Base-by-base conservation (phyloP, 2,329 filamentous ascomycete genomes). In the Aureobasidium sp. region DNA sequence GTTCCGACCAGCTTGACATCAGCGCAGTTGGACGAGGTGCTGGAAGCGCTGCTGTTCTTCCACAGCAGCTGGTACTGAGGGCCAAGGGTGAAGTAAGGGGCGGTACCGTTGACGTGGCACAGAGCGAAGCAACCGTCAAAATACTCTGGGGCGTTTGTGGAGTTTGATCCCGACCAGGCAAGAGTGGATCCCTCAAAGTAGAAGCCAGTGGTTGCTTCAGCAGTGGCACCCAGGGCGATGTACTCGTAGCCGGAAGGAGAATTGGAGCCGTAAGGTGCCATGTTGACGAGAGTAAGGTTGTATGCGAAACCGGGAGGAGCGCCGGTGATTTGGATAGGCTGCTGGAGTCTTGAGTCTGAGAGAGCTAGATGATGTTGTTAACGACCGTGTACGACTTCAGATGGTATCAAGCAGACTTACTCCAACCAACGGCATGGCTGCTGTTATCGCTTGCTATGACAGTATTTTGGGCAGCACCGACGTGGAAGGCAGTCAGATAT, bases 181-280 rank as follows among this genome's bases (percentile, higher is more conserved):
- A 62, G 37, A 34, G 31, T 47, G 22, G 31, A 22, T 12, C 42
- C 17, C 2, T 42, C 11, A n/a, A 62, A 47, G 25, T 47, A 39
- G 34, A 62, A 62, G 34, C 60, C 60, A 14, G 60, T 51, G 31
- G 60, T 62, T 17, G 48, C 34, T 22, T 5, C 27, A 14, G 51
- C 60, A 25, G 27, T 6, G 5, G 12, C 41, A 17, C 29, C 29
- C 20, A 62, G 34, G 20, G n/a, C 14, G 31, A 62, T 17, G 11
- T 56, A 56, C 34, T 62, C 60, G 34, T 62, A 62, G 48, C 60
- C 60, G 36, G 51, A 31, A 41, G 60, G 60, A 17, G 60, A 41
- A 20, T 48, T 3, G 8, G 60, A 62, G n/a, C 12, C 12, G 59
- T 36, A 39, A 8, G 59, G 49, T 9, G n/a, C 49, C 55, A 47